Evolutionary conservation across 1,284 basidiomycete species (phyloP).

Genomic region (Puccinia polysora): DNA sequence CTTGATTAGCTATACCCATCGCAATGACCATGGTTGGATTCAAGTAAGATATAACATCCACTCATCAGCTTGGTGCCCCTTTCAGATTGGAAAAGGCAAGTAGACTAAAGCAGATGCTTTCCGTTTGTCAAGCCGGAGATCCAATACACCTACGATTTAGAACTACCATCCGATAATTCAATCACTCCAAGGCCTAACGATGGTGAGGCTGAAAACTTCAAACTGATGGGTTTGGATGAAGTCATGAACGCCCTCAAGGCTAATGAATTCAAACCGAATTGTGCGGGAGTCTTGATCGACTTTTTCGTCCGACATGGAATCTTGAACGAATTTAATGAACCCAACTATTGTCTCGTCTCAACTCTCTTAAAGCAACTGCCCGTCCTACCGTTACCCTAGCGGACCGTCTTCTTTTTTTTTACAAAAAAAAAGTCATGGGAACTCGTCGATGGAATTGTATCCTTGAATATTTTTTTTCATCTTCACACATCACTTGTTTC

Average conservation of each 20-base stretch:
- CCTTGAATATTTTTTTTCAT: neutral
- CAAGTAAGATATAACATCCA: neutral
- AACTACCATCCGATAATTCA: conserved; percentile 58
- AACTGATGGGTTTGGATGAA: conserved; percentile 52
- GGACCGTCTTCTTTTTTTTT: too few relatives aligned
- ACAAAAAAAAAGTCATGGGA: too few relatives aligned
- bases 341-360: neutral
- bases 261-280: conserved; percentile 79
- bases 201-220: conserved; percentile 87
- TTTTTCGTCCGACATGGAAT: conserved; percentile 61
- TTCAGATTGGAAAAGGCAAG: too few relatives aligned
- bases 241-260: conserved; percentile 44
- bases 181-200: conserved; percentile 72
- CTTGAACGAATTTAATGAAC: conserved; percentile 4
- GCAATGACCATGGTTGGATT: conserved; percentile 50
- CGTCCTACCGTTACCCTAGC: conserved; percentile 13
- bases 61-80: neutral
- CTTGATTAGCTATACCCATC: conserved; percentile 55
- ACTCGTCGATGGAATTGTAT: too few relatives aligned
- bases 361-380: conserved; percentile 14
- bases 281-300: conserved; percentile 72
- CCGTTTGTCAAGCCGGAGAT: conserved; percentile 65
- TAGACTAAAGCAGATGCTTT: too few relatives aligned
- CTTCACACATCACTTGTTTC: too few relatives aligned
- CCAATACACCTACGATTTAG: conserved; percentile 72